A percentile compares a stretch with the other conserved stretches of the same genome.
These are phyloP conservation scores for Buddleja alternifolia DNA, from an alignment of 257 asterid genomes.

Conservation along the genomic window DNA sequence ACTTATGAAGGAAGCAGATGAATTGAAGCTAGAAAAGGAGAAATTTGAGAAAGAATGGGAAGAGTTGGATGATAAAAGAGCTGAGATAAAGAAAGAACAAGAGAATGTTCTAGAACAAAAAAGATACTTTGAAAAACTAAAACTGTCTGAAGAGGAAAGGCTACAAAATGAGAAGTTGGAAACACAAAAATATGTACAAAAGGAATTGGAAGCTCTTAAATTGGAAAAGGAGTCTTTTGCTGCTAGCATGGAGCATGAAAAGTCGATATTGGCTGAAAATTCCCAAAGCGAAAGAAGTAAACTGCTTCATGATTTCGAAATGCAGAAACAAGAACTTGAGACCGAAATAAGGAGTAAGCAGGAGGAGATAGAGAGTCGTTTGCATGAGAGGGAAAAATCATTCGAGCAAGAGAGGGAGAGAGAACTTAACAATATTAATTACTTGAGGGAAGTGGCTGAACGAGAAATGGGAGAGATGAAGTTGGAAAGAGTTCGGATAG, in stretches of 20 bases:
- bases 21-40: conserved; percentile 81
- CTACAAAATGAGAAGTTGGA: conserved; percentile 73
- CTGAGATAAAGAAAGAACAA: conserved; percentile 64
- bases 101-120: conserved; percentile 59
- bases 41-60: conserved; percentile 97
- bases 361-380: conserved; percentile 73
- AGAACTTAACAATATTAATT: conserved; percentile 62
- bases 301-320: conserved; percentile 68
- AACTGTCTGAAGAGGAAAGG: conserved; percentile 70
- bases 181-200: conserved; percentile 57
- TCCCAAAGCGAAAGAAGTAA: conserved; percentile 57
- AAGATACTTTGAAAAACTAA: conserved; percentile 52
- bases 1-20: conserved; percentile 73
- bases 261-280: conserved; percentile 60
- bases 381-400: conserved; percentile 57
- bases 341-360: conserved; percentile 57
- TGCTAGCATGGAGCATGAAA: conserved; percentile 82
- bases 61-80: conserved; percentile 77
- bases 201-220: conserved; percentile 79
- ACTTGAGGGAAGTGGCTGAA: conserved; percentile 70
- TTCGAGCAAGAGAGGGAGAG: conserved; percentile 68
- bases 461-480: conserved; percentile 93
- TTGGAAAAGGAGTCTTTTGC: conserved; percentile 75
- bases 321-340: conserved; percentile 74
- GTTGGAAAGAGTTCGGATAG: conserved; percentile 55